Percentiles rank a stretch among this genome's conserved stretches.
These are phyloP conservation scores for Linum trigynum DNA, from an alignment of 345 rosid species.

Conservation along the genomic window DNA sequence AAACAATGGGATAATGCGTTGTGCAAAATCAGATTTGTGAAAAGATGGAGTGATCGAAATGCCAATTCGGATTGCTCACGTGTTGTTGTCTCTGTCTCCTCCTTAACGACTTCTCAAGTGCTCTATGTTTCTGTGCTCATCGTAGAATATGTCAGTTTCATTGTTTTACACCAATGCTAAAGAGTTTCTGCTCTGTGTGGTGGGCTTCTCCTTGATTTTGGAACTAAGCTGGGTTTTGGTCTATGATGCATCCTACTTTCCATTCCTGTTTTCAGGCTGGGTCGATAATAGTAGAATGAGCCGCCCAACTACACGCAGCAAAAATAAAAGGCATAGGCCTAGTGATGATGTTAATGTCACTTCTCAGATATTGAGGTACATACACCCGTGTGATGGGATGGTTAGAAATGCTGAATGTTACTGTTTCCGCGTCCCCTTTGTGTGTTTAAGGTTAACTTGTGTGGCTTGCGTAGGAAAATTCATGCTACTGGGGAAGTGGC, in stretches of 20 bases:
- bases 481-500: conserved; percentile 52
- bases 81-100: neutral
- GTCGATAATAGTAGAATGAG: conserved; percentile 41
- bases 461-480: conserved; percentile 46
- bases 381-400: neutral
- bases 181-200: neutral
- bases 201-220: neutral
- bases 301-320: conserved; percentile 60
- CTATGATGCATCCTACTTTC: neutral
- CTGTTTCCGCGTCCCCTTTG: conserved; percentile 8
- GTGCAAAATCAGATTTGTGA: neutral
- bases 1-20: neutral
- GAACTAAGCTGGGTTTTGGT: neutral
- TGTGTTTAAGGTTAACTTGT: conserved; percentile 3
- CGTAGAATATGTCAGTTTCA: neutral
- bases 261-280: conserved; percentile 15
- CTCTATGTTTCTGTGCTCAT: neutral
- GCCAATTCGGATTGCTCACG: neutral
- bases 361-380: conserved; percentile 49
- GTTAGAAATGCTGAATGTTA: conserved; percentile 6
- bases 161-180: neutral
- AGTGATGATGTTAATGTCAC: conserved; percentile 34
- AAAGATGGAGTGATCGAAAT: neutral
- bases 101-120: neutral
- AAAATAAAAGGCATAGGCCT: conserved; percentile 53